Evolutionary conservation across 495 filamentous ascomycete species (phyloP).

Genomic region (Apiosordaria backusii): DNA sequence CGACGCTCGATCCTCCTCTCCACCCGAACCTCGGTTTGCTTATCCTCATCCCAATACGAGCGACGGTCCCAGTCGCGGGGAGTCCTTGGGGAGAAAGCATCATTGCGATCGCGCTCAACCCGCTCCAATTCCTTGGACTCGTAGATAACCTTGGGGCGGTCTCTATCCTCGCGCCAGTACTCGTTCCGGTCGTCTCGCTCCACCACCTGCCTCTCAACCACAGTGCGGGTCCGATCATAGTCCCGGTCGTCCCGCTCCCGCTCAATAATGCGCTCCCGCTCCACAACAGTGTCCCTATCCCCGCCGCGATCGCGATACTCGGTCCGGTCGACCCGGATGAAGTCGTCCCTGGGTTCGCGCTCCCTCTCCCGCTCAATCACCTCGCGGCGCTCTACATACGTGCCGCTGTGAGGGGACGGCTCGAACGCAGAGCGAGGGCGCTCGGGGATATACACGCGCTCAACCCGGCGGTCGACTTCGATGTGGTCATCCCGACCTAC

Average conservation of each 20-base stretch:
- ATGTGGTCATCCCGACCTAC: conserved; percentile 38
- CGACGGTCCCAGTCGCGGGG: conserved; percentile 42
- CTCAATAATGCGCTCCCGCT: conserved; percentile 36
- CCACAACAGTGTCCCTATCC: conserved; percentile 31
- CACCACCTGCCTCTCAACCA: conserved; percentile 30
- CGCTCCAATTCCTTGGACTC: conserved; percentile 40
- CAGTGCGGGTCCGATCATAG: conserved; percentile 24
- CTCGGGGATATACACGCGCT: conserved; percentile 44
- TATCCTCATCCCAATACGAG: conserved; percentile 40
- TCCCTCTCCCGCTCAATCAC: conserved; percentile 39
- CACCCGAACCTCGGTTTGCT: conserved; percentile 40
- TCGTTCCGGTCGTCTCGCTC: conserved; percentile 31
- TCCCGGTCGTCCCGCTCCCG: conserved; percentile 39
- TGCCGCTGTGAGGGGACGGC: conserved; percentile 34
- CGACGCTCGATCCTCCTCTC: conserved; percentile 44
- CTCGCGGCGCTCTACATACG: conserved; percentile 32
- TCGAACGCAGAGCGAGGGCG: conserved; percentile 45
- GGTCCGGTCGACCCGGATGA: conserved; percentile 26
- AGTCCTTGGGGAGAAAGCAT: conserved; percentile 22
- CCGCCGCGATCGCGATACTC: conserved; percentile 24
- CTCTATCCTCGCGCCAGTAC: conserved; percentile 22
- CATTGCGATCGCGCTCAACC: conserved; percentile 31
- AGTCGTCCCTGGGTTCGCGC: conserved; percentile 45
- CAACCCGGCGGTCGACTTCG: conserved; percentile 47
- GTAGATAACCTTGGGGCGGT: conserved; percentile 34